These are phyloP conservation scores for Hanseniaspora singularis DNA, from an alignment of 805 yeast genomes.

Conservation along the genomic window DNA sequence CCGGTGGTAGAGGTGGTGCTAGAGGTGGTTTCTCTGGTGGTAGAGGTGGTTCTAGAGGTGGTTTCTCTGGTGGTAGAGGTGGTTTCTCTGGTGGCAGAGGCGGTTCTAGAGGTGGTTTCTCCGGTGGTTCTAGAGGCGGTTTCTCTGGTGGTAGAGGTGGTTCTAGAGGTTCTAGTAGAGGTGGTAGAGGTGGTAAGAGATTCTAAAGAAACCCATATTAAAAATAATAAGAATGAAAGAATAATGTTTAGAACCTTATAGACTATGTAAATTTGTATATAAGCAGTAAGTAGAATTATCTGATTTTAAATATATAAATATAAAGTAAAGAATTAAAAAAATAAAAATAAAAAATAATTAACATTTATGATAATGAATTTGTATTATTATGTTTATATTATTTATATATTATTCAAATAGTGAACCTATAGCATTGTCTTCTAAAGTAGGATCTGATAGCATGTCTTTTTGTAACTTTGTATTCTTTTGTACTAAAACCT, in stretches of 20 bases:
- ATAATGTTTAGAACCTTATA: too few relatives aligned
- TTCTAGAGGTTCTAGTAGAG: constrained; percentile 24
- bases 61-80: constrained; percentile 25
- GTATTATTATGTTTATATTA: too few relatives aligned
- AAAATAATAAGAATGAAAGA: too few relatives aligned
- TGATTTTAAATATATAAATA: too few relatives aligned
- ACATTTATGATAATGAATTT: neutral
- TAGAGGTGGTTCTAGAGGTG: constrained; percentile 33
- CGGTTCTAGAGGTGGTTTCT: constrained; percentile 31
- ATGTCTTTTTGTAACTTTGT: constrained; percentile 40
- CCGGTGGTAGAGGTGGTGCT: constrained; percentile 33
- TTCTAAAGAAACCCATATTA: neutral
- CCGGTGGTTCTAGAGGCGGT: constrained; percentile 30
- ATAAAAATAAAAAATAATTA: neutral
- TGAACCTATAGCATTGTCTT: constrained; percentile 52
- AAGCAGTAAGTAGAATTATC: too few relatives aligned
- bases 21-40: constrained; percentile 41
- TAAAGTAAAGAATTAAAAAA: too few relatives aligned
- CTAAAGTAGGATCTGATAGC: constrained; percentile 61
- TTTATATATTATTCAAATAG: constrained; percentile 37
- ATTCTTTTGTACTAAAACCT: constrained; percentile 41
- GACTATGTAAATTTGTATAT: too few relatives aligned
- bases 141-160: constrained; percentile 27
- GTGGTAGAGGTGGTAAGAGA: constrained; percentile 22
- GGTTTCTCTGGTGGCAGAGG: constrained; percentile 24